Evolutionary conservation across 2,329 filamentous ascomycete species (phyloP), one percentile per base, ranked within the genome.

Genomic region (Diplodia seriata): DNA sequence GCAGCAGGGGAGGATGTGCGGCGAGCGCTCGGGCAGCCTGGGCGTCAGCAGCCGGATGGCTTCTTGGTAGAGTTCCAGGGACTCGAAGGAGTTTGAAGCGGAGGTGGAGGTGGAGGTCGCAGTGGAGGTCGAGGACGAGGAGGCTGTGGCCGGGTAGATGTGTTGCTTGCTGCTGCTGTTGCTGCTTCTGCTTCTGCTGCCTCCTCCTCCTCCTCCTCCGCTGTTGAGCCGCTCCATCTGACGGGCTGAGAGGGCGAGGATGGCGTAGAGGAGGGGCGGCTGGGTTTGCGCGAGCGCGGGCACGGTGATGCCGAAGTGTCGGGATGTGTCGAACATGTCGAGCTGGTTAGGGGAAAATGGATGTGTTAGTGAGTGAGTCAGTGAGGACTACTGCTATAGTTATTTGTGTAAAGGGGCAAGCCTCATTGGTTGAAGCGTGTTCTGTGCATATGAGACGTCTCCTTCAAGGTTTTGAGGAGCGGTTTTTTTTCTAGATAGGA

Each of bases 281-380:
- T 82, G 78, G 5, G 78, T 73, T 33, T 80, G 79, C 1, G 83
- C 81, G 72, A 86, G 80, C 20, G 80, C 79, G 0, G 84, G 83
- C 4, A 86, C 76, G 5, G 81, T 80, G 7, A 82, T 79, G 23
- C 81, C 81, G 69, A 86, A 86, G 33, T 84, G 80, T 1, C 80
- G 76, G 57, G 83, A 76, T 36, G 79, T 78, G 70, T 86, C 85
- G 63, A 86, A 85, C 76, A 85, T 86, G 68, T 86, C 84, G 1
- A 86, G 80, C 83, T 79, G 62, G 51, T 31, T 20, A 36, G 26
- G 9, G 4, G 18, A 20, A 11, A 33, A 8, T 33, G 63, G 23
- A 26, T 26, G 23, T 26, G 2, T 26, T 26, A n/a, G 66, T 55
- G 15, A 53, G 50, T 57, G 20, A 49, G 56, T 61, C 2, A 26